Base-by-base conservation (phyloP, 371 early-diverging fungal species). In the Mortierella sp. region DNA sequence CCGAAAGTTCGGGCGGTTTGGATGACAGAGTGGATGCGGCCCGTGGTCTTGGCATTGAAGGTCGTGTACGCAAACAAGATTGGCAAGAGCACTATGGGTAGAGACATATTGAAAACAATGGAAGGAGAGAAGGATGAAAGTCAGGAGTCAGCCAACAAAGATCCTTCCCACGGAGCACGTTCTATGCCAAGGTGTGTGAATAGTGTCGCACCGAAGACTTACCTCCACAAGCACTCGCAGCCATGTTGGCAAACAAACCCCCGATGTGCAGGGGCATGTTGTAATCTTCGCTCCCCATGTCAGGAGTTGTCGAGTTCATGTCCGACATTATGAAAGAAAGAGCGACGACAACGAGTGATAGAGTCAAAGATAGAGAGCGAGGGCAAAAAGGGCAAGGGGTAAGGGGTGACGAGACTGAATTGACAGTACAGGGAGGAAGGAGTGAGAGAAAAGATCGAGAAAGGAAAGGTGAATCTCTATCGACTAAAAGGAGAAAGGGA, bases 1-100 rank as follows among this genome's bases (percentile, higher is more conserved):
- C 93, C 92, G 50, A 93, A 83, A 31, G 82, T 82, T 66, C 87
- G 90, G 14, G 80, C 73, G 17, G 80, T 57, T 37, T 65, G 66
- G 34, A 72, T 57, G 7, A 56, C 49, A 12, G 49, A 30, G 6
- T 60, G 62, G 46, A 72, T 66, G 15, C 27, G 31, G n/a, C 52
- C 23, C 0, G 66, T 60, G 1, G 66, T 57, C 7, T 48, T 23
- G 19, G 66, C 39, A 19, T 31, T 61, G 44, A 72, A 72, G 3
- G 30, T 51, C 0, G 72, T 61, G 42, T 52, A 56, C 7, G 53
- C 30, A 39, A 72, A 65, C 23, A 66, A 26, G 41, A 72, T 51
- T 0, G 72, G 72, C n/a, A 72, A 41, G 43, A 72, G 59, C 4
- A 72, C 72, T 72, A 31, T 26, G 11, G 34, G 23, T 4, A 15